A percentile compares a stretch with the other conserved stretches of the same genome.
These are phyloP conservation scores for Calcarisporium arbuscula DNA, from an alignment of 2,329 filamentous ascomycete species.

Conservation along the genomic window DNA sequence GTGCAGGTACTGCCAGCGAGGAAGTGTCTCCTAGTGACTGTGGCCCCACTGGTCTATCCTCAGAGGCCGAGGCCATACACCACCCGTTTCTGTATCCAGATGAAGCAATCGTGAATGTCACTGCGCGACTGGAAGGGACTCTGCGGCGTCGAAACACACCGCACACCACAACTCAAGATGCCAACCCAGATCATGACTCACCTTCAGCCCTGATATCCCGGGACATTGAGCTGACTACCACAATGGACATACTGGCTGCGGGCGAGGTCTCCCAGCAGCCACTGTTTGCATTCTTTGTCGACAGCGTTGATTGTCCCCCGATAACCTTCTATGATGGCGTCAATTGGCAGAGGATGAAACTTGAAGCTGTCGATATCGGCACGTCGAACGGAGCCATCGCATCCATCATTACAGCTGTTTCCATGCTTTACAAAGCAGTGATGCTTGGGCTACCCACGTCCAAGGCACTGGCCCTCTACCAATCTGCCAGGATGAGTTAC, in stretches of 20 bases:
- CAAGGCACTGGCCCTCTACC: slow-evolving; percentile 5
- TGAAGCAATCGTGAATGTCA: slow-evolving; percentile 2
- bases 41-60: no score
- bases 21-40: no score
- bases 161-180: background rate
- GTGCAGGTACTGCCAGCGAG: no score
- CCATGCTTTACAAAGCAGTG: slow-evolving; percentile 9
- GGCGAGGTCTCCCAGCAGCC: slow-evolving; percentile 4
- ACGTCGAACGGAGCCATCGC: slow-evolving; percentile 3
- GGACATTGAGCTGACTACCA: slow-evolving; percentile 15
- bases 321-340: slow-evolving; percentile 12
- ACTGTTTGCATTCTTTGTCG: slow-evolving; percentile 12
- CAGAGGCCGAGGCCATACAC: no score
- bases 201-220: slow-evolving; percentile 12
- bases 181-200: slow-evolving; percentile 3
- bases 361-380: slow-evolving; percentile 5
- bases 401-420: slow-evolving; percentile 8
- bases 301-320: slow-evolving; percentile 12
- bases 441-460: slow-evolving; percentile 9
- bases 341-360: slow-evolving; percentile 13
- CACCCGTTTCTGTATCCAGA: slow-evolving; percentile 3
- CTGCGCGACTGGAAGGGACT: background rate
- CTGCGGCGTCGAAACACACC: background rate
- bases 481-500: slow-evolving; percentile 3
- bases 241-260: slow-evolving; percentile 12